Conservation (phyloP, 2,329 filamentous ascomycete species). For the Alternaria angustiovoidea region DNA sequence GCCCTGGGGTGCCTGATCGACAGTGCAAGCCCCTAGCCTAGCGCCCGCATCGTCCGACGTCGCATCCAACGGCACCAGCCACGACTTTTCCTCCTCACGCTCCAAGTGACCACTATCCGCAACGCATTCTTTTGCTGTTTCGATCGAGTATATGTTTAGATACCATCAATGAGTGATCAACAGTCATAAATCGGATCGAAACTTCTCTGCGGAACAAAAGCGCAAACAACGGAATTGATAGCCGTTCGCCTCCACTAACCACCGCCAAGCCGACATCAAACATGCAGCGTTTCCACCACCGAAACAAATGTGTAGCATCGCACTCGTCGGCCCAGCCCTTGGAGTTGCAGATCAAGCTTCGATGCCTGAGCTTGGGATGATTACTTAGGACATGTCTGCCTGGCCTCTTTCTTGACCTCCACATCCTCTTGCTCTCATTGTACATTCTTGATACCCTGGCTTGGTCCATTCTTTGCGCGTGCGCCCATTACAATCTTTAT, state of each 20-base stretch:
- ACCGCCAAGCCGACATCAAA: conserved; percentile 30
- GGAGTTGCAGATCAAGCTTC: conserved; percentile 22
- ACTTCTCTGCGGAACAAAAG: background rate
- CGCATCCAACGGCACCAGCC: background rate
- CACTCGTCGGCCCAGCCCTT: conserved; percentile 10
- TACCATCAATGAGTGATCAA: background rate
- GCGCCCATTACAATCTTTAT: conserved; percentile 6
- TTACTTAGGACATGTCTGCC: conserved; percentile 25
- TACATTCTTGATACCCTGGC: conserved; percentile 10
- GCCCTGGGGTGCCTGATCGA: background rate
- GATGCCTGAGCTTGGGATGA: conserved; percentile 15
- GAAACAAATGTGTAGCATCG: conserved; percentile 39
- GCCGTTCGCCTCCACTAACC: conserved; percentile 2
- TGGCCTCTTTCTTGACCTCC: conserved; percentile 17
- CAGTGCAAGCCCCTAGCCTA: background rate
- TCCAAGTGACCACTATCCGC: background rate
- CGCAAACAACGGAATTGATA: background rate
- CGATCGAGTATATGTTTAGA: background rate
- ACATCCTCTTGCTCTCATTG: conserved; percentile 6
- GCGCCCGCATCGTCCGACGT: conserved; percentile 3
- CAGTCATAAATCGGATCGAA: background rate
- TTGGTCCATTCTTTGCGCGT: conserved; percentile 3
- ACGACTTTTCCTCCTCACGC: background rate
- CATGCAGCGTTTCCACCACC: conserved; percentile 34
- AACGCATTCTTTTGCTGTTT: background rate